Conservation (phyloP, 2,329 filamentous ascomycete genomes). For the Fusarium phyllophilum region DNA sequence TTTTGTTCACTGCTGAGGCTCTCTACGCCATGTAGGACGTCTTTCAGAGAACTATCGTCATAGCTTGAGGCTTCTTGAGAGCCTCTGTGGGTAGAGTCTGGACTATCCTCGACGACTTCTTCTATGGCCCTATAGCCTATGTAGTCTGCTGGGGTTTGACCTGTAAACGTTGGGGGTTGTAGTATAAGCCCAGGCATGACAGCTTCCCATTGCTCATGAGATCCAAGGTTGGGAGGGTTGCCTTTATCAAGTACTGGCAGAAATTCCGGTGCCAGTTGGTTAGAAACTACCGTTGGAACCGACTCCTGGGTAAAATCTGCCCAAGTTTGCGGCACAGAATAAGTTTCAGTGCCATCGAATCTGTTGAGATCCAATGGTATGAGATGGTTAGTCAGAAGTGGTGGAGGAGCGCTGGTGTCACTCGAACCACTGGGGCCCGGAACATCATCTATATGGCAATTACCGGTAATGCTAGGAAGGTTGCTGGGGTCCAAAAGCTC, state of each 20-base stretch:
- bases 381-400: not conserved
- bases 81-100: not conserved
- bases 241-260: not conserved
- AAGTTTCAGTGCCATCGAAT: not conserved
- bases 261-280: not conserved
- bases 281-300: not conserved
- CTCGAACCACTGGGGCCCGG: not conserved
- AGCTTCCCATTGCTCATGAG: not conserved
- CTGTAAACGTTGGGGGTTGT: not conserved
- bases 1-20: conserved; percentile 36
- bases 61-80: not conserved
- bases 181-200: not conserved
- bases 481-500: conserved; percentile 48
- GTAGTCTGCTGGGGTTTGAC: not conserved
- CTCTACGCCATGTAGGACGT: conserved; percentile 27
- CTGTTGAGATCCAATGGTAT: not conserved
- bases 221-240: not conserved
- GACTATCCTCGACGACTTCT: conserved; percentile 12
- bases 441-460: not conserved
- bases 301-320: not conserved
- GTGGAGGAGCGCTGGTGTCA: not conserved
- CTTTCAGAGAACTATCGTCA: conserved; percentile 12
- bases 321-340: not conserved
- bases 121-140: not conserved
- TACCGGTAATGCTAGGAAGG: not conserved